phyloP scores from a whole-genome alignment of 805 yeast species.

The Saccharomyces eubayanus region DNA sequence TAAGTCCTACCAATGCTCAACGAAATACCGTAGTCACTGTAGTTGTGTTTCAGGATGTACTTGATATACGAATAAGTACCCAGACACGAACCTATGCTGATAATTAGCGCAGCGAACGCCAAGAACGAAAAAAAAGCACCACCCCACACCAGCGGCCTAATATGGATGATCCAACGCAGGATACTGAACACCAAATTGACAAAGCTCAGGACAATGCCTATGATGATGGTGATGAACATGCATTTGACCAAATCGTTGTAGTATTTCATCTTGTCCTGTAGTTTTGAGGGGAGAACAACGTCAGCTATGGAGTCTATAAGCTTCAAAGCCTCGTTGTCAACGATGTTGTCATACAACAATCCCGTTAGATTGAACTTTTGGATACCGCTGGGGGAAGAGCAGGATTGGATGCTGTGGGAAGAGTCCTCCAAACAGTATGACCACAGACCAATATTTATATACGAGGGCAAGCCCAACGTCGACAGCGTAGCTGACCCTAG shows the following conservation, averaged over 20 bases:
- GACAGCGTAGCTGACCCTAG: slow-evolving; percentile 9
- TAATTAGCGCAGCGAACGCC: slow-evolving; percentile 32
- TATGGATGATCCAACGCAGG: slow-evolving; percentile 32
- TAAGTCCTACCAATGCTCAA: slow-evolving; percentile 44
- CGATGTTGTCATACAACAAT: slow-evolving; percentile 22
- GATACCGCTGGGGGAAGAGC: slow-evolving; percentile 27
- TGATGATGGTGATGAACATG: slow-evolving; percentile 47
- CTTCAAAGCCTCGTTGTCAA: slow-evolving; percentile 18
- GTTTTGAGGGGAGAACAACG: slow-evolving; percentile 45
- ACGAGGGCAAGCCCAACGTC: slow-evolving; percentile 34
- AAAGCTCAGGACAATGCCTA: slow-evolving; percentile 40
- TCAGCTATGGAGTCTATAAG: slow-evolving; percentile 20
- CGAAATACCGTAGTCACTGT: slow-evolving; percentile 43
- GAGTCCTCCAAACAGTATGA: slow-evolving; percentile 49
- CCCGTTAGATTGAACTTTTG: slow-evolving; percentile 22
- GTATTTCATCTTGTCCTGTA: slow-evolving; percentile 39
- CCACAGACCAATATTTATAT: slow-evolving; percentile 51
- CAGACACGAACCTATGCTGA: slow-evolving; percentile 52
- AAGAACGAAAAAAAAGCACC: slow-evolving; percentile 39
- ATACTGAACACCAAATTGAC: slow-evolving; percentile 34
- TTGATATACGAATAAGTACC: slow-evolving; percentile 48
- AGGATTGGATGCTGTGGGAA: slow-evolving; percentile 12
- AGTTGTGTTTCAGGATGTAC: slow-evolving; percentile 42
- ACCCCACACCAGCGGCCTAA: slow-evolving; percentile 40
- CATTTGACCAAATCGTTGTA: slow-evolving; percentile 45